A percentile compares a stretch with the other conserved stretches of the same genome.
These are phyloP conservation scores for Boechera retrofracta DNA, from an alignment of 345 rosid genomes.

Conservation along the genomic window DNA sequence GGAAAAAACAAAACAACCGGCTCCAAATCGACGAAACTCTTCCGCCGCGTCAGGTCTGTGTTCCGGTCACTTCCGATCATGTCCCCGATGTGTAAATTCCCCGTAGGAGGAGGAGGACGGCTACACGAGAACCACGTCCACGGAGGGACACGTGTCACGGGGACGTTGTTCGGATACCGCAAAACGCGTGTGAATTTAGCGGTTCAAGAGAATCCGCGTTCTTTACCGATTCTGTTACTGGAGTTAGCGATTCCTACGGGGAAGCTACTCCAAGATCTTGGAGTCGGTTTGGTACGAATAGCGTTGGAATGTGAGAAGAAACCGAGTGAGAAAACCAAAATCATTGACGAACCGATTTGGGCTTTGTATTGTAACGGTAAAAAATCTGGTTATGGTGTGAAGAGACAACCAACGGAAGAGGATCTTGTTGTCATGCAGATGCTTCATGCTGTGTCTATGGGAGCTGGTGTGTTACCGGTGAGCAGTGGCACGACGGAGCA, in stretches of 20 bases:
- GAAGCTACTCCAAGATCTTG: constrained; percentile 77
- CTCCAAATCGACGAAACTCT: constrained; percentile 45
- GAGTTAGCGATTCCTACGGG: constrained; percentile 80
- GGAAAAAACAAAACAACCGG: constrained; percentile 35
- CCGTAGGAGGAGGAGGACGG: constrained; percentile 50
- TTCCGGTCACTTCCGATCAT: constrained; percentile 70
- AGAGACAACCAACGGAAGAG: constrained; percentile 74
- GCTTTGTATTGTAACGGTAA: constrained; percentile 73
- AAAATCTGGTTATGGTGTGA: constrained; percentile 78
- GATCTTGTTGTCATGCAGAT: constrained; percentile 79
- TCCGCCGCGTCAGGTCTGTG: constrained; percentile 65
- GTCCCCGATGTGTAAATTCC: constrained; percentile 57
- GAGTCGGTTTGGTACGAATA: constrained; percentile 70
- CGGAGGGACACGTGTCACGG: constrained; percentile 81
- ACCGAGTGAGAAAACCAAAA: constrained; percentile 61
- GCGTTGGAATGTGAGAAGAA: constrained; percentile 82
- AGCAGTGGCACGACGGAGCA: constrained; percentile 46
- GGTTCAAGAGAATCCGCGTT: constrained; percentile 72
- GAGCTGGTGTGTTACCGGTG: constrained; percentile 78
- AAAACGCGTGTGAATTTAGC: constrained; percentile 71
- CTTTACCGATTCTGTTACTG: constrained; percentile 63
- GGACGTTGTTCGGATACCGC: constrained; percentile 76
- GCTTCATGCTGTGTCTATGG: constrained; percentile 78
- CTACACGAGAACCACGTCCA: constrained; percentile 63
- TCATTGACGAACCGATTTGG: constrained; percentile 78